Conservation (phyloP, 768 basidiomycete species). For the Lactifluus hygrophoroides region DNA sequence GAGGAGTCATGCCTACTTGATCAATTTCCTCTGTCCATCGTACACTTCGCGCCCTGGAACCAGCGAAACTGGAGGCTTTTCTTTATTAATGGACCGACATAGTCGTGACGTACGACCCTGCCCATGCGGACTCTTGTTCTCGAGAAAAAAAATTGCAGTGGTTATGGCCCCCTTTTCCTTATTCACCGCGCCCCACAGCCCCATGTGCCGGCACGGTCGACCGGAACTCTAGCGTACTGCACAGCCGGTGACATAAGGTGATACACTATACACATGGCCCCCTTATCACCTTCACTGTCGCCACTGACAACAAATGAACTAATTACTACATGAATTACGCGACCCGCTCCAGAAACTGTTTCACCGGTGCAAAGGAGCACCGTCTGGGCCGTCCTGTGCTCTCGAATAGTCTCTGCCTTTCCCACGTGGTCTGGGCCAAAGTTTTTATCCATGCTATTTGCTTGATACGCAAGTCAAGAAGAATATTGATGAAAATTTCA, state of each 20-base stretch:
- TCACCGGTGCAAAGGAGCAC: not conserved
- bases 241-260: no score
- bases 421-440: not conserved
- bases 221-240: no score
- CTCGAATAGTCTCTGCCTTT: not conserved
- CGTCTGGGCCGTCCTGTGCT: not conserved
- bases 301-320: not conserved
- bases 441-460: not conserved
- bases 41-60: not conserved
- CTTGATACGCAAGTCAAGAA: not conserved
- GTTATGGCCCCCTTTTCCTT: not conserved
- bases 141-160: not conserved
- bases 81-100: not conserved
- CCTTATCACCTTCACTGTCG: not conserved
- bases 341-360: not conserved
- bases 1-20: not conserved
- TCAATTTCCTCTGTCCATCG: not conserved
- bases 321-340: not conserved
- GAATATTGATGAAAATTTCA: not conserved
- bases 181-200: no score
- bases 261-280: not conserved
- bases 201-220: not conserved
- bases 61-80: not conserved
- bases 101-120: not conserved
- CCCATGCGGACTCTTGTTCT: not conserved